phyloP scores from a whole-genome alignment of 1,284 basidiomycete genomes.

The Sporisorium scitamineum region DNA sequence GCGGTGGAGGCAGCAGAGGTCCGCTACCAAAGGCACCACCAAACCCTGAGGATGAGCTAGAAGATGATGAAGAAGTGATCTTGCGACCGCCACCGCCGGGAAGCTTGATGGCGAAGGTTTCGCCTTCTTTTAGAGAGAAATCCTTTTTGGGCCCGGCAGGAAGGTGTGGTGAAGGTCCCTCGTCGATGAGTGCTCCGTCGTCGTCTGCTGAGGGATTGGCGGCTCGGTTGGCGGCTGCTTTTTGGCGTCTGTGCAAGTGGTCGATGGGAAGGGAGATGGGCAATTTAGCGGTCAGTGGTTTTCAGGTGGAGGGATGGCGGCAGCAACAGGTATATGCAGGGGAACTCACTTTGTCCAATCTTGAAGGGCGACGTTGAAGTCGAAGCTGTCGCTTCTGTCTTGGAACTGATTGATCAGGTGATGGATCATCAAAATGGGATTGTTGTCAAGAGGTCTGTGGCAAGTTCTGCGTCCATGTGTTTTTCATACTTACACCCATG shows the following conservation, averaged over 20 bases:
- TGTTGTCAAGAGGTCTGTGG: not conserved
- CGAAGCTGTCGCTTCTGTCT: constrained; percentile 64
- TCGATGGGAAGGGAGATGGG: not conserved
- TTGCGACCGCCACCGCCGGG: constrained; percentile 49
- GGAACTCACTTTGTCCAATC: constrained; percentile 85
- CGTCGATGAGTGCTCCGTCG: constrained; percentile 17
- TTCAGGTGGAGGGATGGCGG: not conserved
- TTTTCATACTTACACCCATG: constrained; percentile 60
- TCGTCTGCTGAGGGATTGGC: constrained; percentile 24
- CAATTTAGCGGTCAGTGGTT: not conserved
- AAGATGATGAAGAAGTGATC: constrained; percentile 35
- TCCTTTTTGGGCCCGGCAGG: constrained; percentile 84
- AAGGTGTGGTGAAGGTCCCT: constrained; percentile 64
- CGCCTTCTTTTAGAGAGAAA: constrained; percentile 93
- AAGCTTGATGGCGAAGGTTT: constrained; percentile 79
- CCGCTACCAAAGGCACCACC: constrained; percentile 29
- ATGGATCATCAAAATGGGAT: not conserved
- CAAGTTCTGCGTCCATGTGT: not conserved
- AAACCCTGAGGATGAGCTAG: constrained; percentile 22
- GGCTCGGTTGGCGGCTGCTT: constrained; percentile 39
- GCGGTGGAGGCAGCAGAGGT: constrained; percentile 52
- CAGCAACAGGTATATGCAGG: not conserved
- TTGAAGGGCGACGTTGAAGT: constrained; percentile 78
- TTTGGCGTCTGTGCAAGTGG: constrained; percentile 48
- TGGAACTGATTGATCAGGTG: constrained; percentile 53